Evolutionary conservation across 2,329 filamentous ascomycete species (phyloP).

Genomic region (Colletotrichum noveboracense): DNA sequence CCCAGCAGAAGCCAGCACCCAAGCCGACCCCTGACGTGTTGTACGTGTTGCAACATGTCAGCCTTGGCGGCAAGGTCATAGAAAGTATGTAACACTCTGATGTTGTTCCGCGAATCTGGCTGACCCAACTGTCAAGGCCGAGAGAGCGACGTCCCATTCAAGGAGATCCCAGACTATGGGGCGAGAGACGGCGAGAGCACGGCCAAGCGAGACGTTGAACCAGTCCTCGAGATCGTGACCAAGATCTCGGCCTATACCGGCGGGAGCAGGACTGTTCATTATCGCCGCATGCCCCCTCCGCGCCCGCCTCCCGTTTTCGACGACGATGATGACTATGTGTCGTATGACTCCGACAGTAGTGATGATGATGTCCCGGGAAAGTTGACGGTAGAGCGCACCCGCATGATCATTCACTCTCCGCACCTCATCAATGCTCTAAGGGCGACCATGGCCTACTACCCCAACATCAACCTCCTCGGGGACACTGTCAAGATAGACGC

Average conservation of each 20-base stretch:
- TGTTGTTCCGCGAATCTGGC: not conserved
- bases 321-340: constrained; percentile 25
- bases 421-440: constrained; percentile 52
- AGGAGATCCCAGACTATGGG: constrained; percentile 33
- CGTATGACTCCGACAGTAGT: constrained; percentile 25
- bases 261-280: not conserved
- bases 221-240: constrained; percentile 50
- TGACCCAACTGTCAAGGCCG: constrained; percentile 32
- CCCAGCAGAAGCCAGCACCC: constrained; percentile 27
- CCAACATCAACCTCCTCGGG: constrained; percentile 41
- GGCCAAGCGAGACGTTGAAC: constrained; percentile 27
- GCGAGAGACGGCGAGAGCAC: constrained; percentile 25
- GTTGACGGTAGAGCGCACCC: constrained; percentile 33
- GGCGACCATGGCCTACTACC: constrained; percentile 55
- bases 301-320: not conserved
- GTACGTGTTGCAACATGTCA: constrained; percentile 46
- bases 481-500: constrained; percentile 43
- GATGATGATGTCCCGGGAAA: constrained; percentile 29
- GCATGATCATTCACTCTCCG: constrained; percentile 49
- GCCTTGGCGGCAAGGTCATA: constrained; percentile 34
- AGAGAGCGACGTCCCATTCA: constrained; percentile 43
- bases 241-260: constrained; percentile 33
- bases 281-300: constrained; percentile 3
- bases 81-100: constrained; percentile 36
- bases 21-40: constrained; percentile 38